phyloP scores from a whole-genome alignment of 2,329 filamentous ascomycete species.

The Ophiostoma himal-ulmi region DNA sequence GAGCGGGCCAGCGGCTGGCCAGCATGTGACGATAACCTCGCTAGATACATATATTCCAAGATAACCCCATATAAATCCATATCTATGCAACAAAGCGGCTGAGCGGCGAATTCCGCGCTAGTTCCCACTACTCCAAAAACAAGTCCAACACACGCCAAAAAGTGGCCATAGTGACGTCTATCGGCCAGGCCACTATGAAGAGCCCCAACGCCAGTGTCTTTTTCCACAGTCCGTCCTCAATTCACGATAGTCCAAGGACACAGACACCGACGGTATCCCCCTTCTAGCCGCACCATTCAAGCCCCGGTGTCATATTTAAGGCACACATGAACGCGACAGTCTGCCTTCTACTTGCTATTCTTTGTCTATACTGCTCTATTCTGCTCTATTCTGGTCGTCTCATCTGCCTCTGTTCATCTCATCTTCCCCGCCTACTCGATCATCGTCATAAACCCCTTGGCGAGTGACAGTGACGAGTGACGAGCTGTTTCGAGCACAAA shows the following conservation, averaged over 20 bases:
- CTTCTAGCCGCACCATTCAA: neutral
- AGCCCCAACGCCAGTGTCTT: neutral
- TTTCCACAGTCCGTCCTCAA: slow-evolving; percentile 8
- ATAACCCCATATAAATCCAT: neutral
- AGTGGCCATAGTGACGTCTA: neutral
- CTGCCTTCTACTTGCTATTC: neutral
- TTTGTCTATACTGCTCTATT: neutral
- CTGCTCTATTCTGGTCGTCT: neutral
- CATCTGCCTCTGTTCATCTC: neutral
- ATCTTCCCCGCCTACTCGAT: slow-evolving; percentile 9
- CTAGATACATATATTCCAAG: slow-evolving; percentile 17
- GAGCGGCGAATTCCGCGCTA: neutral
- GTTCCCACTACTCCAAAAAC: neutral
- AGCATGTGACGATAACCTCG: slow-evolving; percentile 18
- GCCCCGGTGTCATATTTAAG: neutral
- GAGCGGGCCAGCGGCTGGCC: neutral
- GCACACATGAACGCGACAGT: neutral
- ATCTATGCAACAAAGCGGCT: neutral
- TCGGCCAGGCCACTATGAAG: neutral
- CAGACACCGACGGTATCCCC: neutral
- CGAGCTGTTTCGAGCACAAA: neutral
- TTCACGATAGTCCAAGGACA: neutral
- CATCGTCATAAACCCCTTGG: neutral
- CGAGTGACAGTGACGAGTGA: neutral
- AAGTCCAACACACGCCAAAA: neutral